Conservation (phyloP, 1,139 yeast species). For the Zhuliangozyma blackwelliae region DNA sequence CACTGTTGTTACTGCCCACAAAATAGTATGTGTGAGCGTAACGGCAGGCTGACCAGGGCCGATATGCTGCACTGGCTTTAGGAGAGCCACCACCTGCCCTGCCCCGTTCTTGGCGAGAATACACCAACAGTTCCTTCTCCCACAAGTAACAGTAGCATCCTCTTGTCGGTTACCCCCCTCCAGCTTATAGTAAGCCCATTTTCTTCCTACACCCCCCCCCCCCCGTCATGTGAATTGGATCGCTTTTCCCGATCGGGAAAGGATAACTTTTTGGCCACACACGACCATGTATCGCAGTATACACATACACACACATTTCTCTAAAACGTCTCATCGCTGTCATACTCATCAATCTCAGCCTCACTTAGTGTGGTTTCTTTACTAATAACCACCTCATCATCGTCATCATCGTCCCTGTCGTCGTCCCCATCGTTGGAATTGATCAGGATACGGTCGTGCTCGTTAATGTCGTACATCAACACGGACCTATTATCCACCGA, state of each 20-base stretch:
- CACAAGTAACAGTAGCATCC: too few species aligned
- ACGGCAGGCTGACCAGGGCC: too few species aligned
- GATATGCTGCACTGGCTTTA: too few species aligned
- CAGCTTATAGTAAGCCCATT: too few species aligned
- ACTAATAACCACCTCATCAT: not conserved
- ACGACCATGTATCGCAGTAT: not conserved
- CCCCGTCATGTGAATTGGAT: not conserved
- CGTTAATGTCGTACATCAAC: constrained; percentile 19
- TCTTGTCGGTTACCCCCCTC: too few species aligned
- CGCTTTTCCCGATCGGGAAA: not conserved
- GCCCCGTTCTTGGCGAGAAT: too few species aligned
- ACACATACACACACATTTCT: not conserved
- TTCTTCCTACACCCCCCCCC: too few species aligned
- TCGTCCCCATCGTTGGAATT: constrained; percentile 10
- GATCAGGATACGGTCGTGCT: constrained; percentile 19
- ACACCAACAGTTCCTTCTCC: too few species aligned
- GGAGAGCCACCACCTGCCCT: too few species aligned
- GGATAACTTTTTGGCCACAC: not conserved
- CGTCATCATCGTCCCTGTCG: constrained; percentile 2
- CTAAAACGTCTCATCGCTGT: constrained; percentile 14
- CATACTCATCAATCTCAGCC: constrained; percentile 10
- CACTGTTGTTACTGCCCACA: too few species aligned
- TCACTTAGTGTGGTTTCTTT: constrained; percentile 7
- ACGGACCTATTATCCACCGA: constrained; percentile 3
- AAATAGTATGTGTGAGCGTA: too few species aligned